phyloP scores from a whole-genome alignment of 306 rosid species.

The Malus sylvestris region DNA sequence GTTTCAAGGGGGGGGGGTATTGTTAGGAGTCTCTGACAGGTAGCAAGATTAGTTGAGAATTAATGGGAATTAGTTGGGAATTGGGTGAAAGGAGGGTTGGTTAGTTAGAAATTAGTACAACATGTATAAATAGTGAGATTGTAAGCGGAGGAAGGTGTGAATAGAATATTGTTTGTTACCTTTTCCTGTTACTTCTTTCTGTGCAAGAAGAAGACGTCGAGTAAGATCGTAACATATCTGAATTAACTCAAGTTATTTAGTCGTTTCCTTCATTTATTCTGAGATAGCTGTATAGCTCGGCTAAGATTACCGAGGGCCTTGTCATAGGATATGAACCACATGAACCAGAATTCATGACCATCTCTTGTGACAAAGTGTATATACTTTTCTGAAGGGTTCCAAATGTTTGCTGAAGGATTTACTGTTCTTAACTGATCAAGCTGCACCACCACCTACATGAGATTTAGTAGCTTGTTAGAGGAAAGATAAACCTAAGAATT shows the following conservation, averaged over 20 bases:
- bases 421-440: slow-evolving; percentile 46
- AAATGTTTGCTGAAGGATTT: slow-evolving; percentile 39
- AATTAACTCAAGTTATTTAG: background rate
- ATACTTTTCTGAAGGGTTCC: slow-evolving; percentile 49
- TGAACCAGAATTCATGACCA: slow-evolving; percentile 59
- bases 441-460: slow-evolving; percentile 43
- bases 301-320: slow-evolving; percentile 54
- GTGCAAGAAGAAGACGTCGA: no score
- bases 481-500: background rate
- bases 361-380: slow-evolving; percentile 46
- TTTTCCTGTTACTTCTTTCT: no score
- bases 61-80: no score
- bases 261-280: background rate
- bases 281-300: slow-evolving; percentile 26
- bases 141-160: no score
- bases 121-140: no score
- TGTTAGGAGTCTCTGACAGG: no score
- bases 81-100: no score
- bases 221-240: background rate
- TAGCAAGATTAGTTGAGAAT: no score
- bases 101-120: no score
- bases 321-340: slow-evolving; percentile 70
- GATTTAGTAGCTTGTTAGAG: background rate
- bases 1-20: no score
- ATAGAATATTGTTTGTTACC: no score